Evolutionary conservation across 495 filamentous ascomycete genomes (phyloP), one percentile per base, ranked within the genome.

Genomic region (Cudoniella acicularis): DNA sequence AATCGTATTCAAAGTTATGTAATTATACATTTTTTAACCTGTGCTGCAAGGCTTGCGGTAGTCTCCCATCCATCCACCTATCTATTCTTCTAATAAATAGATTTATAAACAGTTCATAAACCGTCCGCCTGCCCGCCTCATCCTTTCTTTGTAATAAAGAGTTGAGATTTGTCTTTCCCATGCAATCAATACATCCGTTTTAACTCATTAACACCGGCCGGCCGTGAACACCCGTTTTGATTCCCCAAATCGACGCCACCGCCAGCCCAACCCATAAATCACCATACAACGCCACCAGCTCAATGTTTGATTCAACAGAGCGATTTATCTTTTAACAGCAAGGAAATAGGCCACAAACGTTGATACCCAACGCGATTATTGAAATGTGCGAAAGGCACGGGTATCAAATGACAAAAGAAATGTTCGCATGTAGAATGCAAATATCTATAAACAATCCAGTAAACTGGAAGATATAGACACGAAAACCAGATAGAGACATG

Each of bases 261-360:
- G 9, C 22, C 10, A 23, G 30, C 48, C 23, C 9, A 13, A 16
- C 9, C 27, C 27, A 17, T 21, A 8, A 54, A 49, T 20, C 6
- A 40, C 49, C 20, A 10, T 3, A 26, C 24, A 54, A 58, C 61
- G 46, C 61, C 61, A 54, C 27, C 9, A 57, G 64, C 64, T 67
- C 64, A 58, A 67, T 67, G 64, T 67, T n/a, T 67, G 64, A 25
- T 67, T 62, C 61, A 67, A 67, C 64, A 67, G 64, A 67, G 61
- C 64, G 49, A 18, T 41, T 62, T 57, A 50, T 52, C 22, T 55
- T 36, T 24, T 36, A 40, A 59, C 50, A 50, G 24, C 20, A 59
- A 57, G 43, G 45, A 57, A 47, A 57, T 49, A 24, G 55, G 36
- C 36, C 43, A 53, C 54, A 42, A 41, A 25, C 25, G 22, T 49